Evolutionary conservation across 768 basidiomycete species (phyloP).

Genomic region (Pulveroboletus sp.): DNA sequence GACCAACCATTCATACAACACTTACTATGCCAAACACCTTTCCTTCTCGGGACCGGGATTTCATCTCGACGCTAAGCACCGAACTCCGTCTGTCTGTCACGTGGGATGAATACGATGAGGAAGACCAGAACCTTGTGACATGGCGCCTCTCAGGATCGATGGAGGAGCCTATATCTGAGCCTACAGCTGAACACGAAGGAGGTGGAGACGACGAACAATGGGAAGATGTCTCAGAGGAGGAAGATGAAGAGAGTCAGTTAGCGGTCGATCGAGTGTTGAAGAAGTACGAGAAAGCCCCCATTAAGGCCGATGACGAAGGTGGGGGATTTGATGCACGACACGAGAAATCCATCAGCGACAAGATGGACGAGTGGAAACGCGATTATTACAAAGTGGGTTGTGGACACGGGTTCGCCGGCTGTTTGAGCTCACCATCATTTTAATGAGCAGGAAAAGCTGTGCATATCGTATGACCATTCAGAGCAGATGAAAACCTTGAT

Average conservation of each 20-base stretch:
- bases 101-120: conserved; percentile 94
- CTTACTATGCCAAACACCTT: conserved; percentile 77
- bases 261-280: conserved; percentile 81
- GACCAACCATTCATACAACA: conserved; percentile 33
- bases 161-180: conserved; percentile 33
- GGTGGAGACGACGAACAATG: conserved; percentile 51
- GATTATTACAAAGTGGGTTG: conserved; percentile 86
- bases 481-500: conserved; percentile 67
- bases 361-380: conserved; percentile 92
- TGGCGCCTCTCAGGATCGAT: conserved; percentile 54
- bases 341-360: conserved; percentile 68
- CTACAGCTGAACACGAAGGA: conserved; percentile 36
- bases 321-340: conserved; percentile 79
- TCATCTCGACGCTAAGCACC: conserved; percentile 71
- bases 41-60: conserved; percentile 75
- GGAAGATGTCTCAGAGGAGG: conserved; percentile 47
- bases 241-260: conserved; percentile 67
- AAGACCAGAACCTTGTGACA: conserved; percentile 75
- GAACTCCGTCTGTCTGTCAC: conserved; percentile 74
- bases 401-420: background rate
- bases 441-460: conserved; percentile 71
- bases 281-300: conserved; percentile 86
- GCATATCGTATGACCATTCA: conserved; percentile 70
- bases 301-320: conserved; percentile 66
- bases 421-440: conserved; percentile 11